These are phyloP conservation scores for Puccinia horiana DNA, from an alignment of 1,284 basidiomycete genomes.

Conservation along the genomic window DNA sequence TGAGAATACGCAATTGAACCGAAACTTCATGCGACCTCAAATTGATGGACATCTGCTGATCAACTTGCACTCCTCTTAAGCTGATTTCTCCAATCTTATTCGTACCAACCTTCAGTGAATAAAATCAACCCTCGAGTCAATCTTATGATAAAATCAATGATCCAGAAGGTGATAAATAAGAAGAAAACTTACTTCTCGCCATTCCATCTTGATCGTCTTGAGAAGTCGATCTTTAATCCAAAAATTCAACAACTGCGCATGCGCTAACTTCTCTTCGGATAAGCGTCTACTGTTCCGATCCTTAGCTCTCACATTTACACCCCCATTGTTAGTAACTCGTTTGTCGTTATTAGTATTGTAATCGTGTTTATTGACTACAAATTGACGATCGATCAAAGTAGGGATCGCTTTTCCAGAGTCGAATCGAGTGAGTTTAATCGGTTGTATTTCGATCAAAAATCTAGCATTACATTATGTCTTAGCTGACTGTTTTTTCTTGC, in stretches of 20 bases:
- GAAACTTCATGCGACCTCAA: slow-evolving; percentile 12
- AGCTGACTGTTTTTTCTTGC: not conserved
- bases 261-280: not conserved
- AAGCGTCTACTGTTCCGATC: not conserved
- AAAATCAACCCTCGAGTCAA: not conserved
- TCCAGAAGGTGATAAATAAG: not conserved
- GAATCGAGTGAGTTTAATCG: slow-evolving; percentile 19
- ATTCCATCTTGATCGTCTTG: slow-evolving; percentile 14
- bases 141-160: not conserved
- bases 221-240: slow-evolving; percentile 24
- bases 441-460: slow-evolving; percentile 32
- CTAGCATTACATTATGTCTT: not conserved
- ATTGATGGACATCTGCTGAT: slow-evolving; percentile 8
- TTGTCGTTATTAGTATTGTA: not conserved
- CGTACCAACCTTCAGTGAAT: not conserved
- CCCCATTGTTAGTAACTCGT: not conserved
- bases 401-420: slow-evolving; percentile 29
- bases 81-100: not conserved
- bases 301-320: not conserved
- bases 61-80: slow-evolving; percentile 6
- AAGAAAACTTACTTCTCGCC: slow-evolving; percentile 14
- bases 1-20: not conserved
- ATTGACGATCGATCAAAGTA: slow-evolving; percentile 38
- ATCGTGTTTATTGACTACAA: slow-evolving; percentile 3
- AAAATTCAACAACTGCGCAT: slow-evolving; percentile 1